Evolutionary conservation across 2,329 filamentous ascomycete species (phyloP).

Genomic region (Ophiocordyceps camponoti-leonardi): DNA sequence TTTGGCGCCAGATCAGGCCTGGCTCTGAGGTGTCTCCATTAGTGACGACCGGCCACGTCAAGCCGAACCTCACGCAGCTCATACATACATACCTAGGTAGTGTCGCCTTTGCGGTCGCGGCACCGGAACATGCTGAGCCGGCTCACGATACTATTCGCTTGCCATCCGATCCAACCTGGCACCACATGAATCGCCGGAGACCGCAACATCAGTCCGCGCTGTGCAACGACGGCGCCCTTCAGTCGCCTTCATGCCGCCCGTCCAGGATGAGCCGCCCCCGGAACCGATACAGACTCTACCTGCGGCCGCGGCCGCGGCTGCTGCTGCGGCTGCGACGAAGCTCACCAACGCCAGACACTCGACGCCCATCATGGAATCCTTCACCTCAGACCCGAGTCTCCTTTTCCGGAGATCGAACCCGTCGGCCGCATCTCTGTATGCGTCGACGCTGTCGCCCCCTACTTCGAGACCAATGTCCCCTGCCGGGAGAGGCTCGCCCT

Average conservation of each 20-base stretch:
- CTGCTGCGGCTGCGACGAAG: conserved; percentile 41
- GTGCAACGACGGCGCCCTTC: conserved; percentile 2
- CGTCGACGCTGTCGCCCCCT: conserved; percentile 49
- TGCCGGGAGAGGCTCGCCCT: conserved; percentile 39
- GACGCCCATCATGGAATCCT: conserved; percentile 29
- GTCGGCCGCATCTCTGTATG: conserved; percentile 43
- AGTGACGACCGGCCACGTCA: neutral
- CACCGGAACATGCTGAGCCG: conserved; percentile 1
- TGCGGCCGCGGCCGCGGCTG: conserved; percentile 41
- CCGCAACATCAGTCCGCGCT: neutral
- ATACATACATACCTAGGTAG: neutral
- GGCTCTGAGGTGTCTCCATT: neutral
- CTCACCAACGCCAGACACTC: conserved; percentile 45
- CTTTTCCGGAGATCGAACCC: conserved; percentile 37
- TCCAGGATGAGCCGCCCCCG: conserved; percentile 44
- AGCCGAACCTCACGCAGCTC: neutral
- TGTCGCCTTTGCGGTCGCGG: neutral
- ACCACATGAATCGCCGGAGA: conserved; percentile 6
- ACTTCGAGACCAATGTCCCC: conserved; percentile 53
- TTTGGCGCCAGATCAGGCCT: neutral
- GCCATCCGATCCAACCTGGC: neutral
- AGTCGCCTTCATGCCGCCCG: conserved; percentile 44
- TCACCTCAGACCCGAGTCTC: conserved; percentile 32
- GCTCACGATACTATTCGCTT: neutral
- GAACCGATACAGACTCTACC: conserved; percentile 55